These are phyloP conservation scores for Coelastrella sp. DNA, from an alignment of 139 green algal genomes.

Conservation along the genomic window DNA sequence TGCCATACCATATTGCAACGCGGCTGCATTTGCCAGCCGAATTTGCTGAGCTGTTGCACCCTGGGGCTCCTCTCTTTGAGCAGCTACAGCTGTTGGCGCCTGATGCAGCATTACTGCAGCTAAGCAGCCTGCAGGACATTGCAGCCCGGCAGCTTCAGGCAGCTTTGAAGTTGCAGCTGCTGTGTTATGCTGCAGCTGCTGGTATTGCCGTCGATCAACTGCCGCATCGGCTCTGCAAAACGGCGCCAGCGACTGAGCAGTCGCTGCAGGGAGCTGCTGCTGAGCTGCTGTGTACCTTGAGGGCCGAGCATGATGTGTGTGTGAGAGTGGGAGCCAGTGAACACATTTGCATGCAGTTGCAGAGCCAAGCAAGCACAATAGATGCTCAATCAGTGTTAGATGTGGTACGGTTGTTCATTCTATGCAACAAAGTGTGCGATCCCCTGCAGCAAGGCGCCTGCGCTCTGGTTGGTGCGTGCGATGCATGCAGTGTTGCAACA, in stretches of 20 bases:
- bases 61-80: not conserved
- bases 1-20: not conserved
- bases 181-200: not conserved
- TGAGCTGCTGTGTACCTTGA: not conserved
- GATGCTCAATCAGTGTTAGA: not conserved
- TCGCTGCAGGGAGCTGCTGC: not conserved
- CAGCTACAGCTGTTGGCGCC: constrained; percentile 1
- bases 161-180: not conserved
- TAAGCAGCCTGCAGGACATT: not conserved
- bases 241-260: not conserved
- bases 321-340: not conserved
- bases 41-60: not conserved
- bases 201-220: not conserved
- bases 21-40: not conserved
- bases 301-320: not conserved
- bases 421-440: not conserved
- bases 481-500: not conserved
- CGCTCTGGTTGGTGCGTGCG: not conserved
- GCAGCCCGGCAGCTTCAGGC: not conserved
- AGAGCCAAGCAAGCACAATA: not conserved
- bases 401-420: not conserved
- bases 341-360: not conserved
- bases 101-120: not conserved
- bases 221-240: not conserved
- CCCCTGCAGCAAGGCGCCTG: not conserved